Evolutionary conservation across 2,329 filamentous ascomycete genomes (phyloP), one percentile per base, ranked within the genome.

Genomic region (Aspergillus japonicus): DNA sequence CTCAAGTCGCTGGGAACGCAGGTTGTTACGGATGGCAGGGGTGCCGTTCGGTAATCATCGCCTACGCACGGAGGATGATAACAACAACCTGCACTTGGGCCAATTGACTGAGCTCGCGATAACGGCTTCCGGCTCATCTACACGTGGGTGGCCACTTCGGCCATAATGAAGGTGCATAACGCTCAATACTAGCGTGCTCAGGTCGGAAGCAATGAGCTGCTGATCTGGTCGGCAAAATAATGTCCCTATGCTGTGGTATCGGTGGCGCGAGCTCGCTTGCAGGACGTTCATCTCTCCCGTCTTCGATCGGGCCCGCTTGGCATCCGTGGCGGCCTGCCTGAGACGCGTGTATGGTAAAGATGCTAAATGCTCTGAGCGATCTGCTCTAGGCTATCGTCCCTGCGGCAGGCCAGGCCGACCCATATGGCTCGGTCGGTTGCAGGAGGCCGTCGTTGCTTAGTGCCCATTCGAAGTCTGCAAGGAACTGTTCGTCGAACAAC

Each of bases 401-500:
- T 2, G 55, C 33, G 0, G 60, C 59, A 6, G 67, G 57, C 66
- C 67, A 73, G 19, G 62, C 63, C 16, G 65, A 57, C 3, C 62
- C 62, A 19, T 69, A 66, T 5, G 63, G 62, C n/a, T 70, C 73
- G 21, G 62, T 59, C 12, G 68, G 35, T 1, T 68, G 65, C 44
- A 73, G 67, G 5, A 74, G 47, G 14, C 59, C 64, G 52, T 74
- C 72, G 29, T 74, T 71, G 2, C 66, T 65, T 12, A 76, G 58
- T 2, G 73, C 69, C 75, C 75, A 77, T 54, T 77, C 75, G 21
- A 77, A 73, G 54, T 77, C 73, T 0, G 73, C 68, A 4, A 77
- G 63, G 51, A 77, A 76, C 44, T 75, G 69, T 23, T 77, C 75
- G 49, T 76, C 70, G n/a, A 75, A 68, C 12, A 64, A 62, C 19